phyloP scores from a whole-genome alignment of 2,329 filamentous ascomycete genomes.

The Diaporthe aspalathi region DNA sequence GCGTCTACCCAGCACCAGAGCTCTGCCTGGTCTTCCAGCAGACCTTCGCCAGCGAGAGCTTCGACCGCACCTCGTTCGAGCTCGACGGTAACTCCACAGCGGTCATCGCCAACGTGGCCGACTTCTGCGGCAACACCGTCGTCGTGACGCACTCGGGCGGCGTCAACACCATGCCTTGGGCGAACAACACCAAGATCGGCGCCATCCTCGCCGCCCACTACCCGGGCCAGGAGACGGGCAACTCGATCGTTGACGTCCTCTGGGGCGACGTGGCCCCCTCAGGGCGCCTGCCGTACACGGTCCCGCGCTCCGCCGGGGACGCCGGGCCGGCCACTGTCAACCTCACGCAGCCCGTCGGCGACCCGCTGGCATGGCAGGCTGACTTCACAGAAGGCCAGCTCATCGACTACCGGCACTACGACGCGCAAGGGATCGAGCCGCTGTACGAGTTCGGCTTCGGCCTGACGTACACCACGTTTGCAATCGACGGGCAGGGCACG shows the following conservation, averaged over 20 bases:
- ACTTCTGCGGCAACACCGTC: slow-evolving; percentile 59
- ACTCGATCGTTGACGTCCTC: slow-evolving; percentile 69
- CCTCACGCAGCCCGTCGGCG: slow-evolving; percentile 61
- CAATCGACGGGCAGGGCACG: neutral
- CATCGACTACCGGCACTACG: slow-evolving; percentile 66
- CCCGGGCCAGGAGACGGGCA: slow-evolving; percentile 71
- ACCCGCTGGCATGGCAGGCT: slow-evolving; percentile 48
- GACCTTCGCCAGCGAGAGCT: slow-evolving; percentile 70
- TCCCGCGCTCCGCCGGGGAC: slow-evolving; percentile 60
- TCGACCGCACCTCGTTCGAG: slow-evolving; percentile 61
- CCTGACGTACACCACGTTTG: slow-evolving; percentile 57
- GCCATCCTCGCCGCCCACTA: slow-evolving; percentile 70
- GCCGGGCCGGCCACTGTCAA: slow-evolving; percentile 51
- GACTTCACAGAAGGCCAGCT: slow-evolving; percentile 64
- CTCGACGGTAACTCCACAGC: slow-evolving; percentile 72
- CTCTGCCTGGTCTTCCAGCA: slow-evolving; percentile 68
- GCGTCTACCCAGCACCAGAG: slow-evolving; percentile 60
- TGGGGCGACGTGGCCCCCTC: slow-evolving; percentile 70
- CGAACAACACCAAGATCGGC: slow-evolving; percentile 67
- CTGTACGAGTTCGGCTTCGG: slow-evolving; percentile 67
- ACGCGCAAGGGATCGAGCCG: slow-evolving; percentile 59
- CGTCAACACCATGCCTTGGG: slow-evolving; percentile 64
- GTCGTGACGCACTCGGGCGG: slow-evolving; percentile 71
- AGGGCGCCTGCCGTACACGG: slow-evolving; percentile 70
- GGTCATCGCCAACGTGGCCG: slow-evolving; percentile 63